These are phyloP conservation scores for Fusarium brachygibbosum DNA, from an alignment of 2,329 filamentous ascomycete species.

Conservation along the genomic window DNA sequence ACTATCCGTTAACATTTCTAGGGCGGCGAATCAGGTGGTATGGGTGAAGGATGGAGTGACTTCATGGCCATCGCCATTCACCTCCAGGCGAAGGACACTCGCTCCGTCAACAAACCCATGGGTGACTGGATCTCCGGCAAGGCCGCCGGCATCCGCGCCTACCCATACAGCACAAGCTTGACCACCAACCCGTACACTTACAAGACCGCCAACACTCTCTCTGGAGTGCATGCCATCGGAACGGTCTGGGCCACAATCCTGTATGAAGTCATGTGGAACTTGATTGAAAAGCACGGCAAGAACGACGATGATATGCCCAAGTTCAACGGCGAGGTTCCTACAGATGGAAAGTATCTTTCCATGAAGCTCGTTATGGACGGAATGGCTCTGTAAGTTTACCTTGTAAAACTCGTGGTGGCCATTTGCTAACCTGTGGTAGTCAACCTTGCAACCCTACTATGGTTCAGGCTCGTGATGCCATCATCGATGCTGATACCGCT, in stretches of 20 bases:
- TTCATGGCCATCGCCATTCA: conserved; percentile 67
- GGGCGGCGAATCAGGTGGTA: conserved; percentile 64
- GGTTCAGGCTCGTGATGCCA: conserved; percentile 66
- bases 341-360: conserved; percentile 64
- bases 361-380: conserved; percentile 67
- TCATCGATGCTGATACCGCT: conserved; percentile 66
- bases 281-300: conserved; percentile 69
- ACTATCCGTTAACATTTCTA: not conserved
- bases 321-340: conserved; percentile 62
- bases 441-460: conserved; percentile 70
- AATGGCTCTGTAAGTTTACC: conserved; percentile 58
- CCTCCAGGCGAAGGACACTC: conserved; percentile 61
- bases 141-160: conserved; percentile 61
- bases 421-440: conserved; percentile 21
- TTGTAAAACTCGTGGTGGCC: fast-evolving
- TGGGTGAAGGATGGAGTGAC: conserved; percentile 72
- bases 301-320: conserved; percentile 58
- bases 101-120: conserved; percentile 61
- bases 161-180: conserved; percentile 65
- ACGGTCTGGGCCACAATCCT: conserved; percentile 58
- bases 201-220: conserved; percentile 55
- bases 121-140: conserved; percentile 64
- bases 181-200: conserved; percentile 66
- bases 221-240: conserved; percentile 62
- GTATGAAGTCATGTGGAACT: conserved; percentile 70